Base-by-base conservation (phyloP, 1,284 basidiomycete species). In the Trametes polyzona region DNA sequence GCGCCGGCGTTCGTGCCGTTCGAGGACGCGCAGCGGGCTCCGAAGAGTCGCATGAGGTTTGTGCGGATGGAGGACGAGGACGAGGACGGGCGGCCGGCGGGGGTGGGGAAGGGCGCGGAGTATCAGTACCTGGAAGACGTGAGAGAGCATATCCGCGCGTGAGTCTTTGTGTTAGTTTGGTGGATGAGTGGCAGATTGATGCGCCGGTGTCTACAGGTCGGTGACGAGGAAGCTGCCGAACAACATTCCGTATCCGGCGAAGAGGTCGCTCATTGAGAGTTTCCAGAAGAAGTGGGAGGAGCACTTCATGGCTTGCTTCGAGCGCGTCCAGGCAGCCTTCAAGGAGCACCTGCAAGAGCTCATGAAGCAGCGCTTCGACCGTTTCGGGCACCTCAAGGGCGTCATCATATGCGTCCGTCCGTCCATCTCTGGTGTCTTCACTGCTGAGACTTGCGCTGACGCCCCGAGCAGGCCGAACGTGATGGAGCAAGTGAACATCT, bases 171-270 rank as follows among this genome's bases (percentile, higher is more conserved):
- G 41, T 2, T 11, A 11, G 32, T n/a, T n/a, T 39, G 27, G 58
- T 21, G 27, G 35, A 68, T 72, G 23, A 16, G 65, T 41, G 43
- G 5, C n/a, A 14, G 30, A 19, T 24, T 26, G 37, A 40, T 14
- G 39, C 24, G 43, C 11, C 8, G 30, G 11, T 36, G 32, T 16
- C 23, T 27, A 4, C 52, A 84, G 83, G 2, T 76, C 76, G 16
- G 73, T 74, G 14, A 73, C 71, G 6, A 83, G 83, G 76, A 82
- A 85, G 50, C 73, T 84, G 6, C 82, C 81, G 0, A 72, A 75
- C 11, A 76, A 82, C 43, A 71, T 83, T 17, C 83, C 83, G 0
- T 84, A 79, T 41, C 76, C 78, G 19, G 82, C 79, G 1, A 81
- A 78, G 48, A 72, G 71, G n/a, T 67, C 61, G 5, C 73, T 84